Evolutionary conservation across 257 asterid genomes (phyloP).

Genomic region (Petrea volubilis): DNA sequence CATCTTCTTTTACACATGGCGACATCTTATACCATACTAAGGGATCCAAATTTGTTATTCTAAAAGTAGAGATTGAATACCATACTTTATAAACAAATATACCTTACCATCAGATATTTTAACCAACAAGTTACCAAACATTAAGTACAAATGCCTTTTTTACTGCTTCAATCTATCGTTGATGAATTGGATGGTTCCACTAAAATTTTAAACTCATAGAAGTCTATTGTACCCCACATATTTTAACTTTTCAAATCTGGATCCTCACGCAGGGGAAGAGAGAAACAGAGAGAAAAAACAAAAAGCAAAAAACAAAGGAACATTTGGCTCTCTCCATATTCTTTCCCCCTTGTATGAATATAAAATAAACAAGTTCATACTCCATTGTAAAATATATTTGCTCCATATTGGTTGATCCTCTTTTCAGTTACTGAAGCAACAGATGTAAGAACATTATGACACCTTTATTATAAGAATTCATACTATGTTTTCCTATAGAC

Average conservation of each 20-base stretch:
- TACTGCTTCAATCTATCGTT: background rate
- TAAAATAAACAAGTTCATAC: constrained; percentile 8
- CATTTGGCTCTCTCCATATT: too few relatives aligned
- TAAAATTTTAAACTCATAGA: background rate
- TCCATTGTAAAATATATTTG: background rate
- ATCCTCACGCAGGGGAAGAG: background rate
- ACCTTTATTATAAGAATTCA: background rate
- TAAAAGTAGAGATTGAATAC: background rate
- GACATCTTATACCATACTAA: background rate
- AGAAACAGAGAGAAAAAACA: background rate
- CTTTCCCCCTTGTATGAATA: background rate
- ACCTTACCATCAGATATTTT: background rate
- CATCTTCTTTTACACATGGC: background rate
- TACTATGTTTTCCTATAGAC: background rate
- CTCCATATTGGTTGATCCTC: background rate
- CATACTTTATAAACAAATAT: background rate
- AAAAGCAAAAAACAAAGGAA: too few relatives aligned
- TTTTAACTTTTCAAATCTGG: background rate
- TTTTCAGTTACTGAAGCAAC: constrained; percentile 21
- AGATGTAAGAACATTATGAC: constrained; percentile 2
- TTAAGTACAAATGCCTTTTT: background rate
- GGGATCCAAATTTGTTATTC: background rate
- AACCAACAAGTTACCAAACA: too few relatives aligned
- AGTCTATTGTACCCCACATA: background rate
- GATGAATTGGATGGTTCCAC: background rate